phyloP scores from a whole-genome alignment of 306 rosid species.

The Abrus precatorius region DNA sequence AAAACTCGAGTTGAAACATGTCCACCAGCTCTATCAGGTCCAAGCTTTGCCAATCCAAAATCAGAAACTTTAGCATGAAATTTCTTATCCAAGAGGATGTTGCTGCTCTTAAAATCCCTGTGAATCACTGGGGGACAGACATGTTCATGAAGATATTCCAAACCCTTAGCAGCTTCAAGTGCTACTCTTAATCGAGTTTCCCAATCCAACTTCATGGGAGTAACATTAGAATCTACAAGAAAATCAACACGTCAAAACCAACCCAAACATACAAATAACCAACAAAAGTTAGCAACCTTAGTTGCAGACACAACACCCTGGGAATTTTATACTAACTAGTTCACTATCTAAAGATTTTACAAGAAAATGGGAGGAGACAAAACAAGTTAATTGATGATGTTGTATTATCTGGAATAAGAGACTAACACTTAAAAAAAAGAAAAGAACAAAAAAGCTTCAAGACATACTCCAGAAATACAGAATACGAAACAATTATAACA shows the following conservation, averaged over 20 bases:
- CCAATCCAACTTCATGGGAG: slow-evolving; percentile 75
- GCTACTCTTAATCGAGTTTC: slow-evolving; percentile 89
- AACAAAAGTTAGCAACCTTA: slow-evolving; percentile 12
- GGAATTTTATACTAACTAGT: slow-evolving; percentile 21
- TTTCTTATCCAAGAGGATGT: slow-evolving; percentile 82
- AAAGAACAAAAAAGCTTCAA: slow-evolving; percentile 12
- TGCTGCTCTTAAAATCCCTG: slow-evolving; percentile 97
- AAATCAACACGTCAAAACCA: slow-evolving; percentile 25
- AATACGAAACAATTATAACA: slow-evolving; percentile 6
- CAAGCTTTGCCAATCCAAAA: slow-evolving; percentile 94
- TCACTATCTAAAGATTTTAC: neutral
- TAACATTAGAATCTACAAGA: slow-evolving; percentile 64
- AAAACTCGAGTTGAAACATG: slow-evolving; percentile 94
- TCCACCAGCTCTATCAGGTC: slow-evolving; percentile 93
- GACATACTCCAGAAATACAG: slow-evolving; percentile 19
- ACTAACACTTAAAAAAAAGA: neutral
- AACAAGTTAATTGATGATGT: slow-evolving; percentile 15
- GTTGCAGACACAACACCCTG: neutral
- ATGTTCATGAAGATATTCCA: slow-evolving; percentile 96
- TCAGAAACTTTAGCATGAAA: slow-evolving; percentile 95
- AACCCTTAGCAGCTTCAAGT: slow-evolving; percentile 93
- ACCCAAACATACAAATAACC: slow-evolving; percentile 36
- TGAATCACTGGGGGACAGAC: slow-evolving; percentile 93
- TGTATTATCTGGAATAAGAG: slow-evolving; percentile 3
- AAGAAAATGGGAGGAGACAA: neutral